phyloP scores from a whole-genome alignment of 75 land plant species.

The Pinus albicaulis region DNA sequence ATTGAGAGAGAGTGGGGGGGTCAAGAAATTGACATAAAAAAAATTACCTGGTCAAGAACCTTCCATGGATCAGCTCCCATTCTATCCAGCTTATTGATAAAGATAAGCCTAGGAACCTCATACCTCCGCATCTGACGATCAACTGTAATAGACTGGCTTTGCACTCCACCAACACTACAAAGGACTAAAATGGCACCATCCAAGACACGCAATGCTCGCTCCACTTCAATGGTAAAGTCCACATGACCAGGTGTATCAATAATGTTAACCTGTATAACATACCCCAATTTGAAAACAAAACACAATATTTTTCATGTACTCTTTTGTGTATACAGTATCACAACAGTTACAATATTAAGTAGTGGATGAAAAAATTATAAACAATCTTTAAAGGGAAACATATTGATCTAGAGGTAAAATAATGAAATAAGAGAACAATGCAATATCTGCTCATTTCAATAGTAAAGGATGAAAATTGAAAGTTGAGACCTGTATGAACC shows the following conservation, averaged over 20 bases:
- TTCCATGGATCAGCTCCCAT: conserved; percentile 99
- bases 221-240: conserved; percentile 99
- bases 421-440: background rate
- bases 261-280: conserved; percentile 74
- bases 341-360: background rate
- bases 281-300: background rate
- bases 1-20: no score
- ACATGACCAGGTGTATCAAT: conserved; percentile 99
- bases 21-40: background rate
- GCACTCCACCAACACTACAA: conserved; percentile 99
- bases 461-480: background rate
- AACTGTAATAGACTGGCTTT: conserved; percentile 98
- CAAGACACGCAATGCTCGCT: conserved; percentile 95
- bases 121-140: conserved; percentile 98
- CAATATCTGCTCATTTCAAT: background rate
- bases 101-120: conserved; percentile 93
- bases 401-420: background rate
- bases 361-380: background rate
- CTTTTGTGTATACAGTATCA: background rate
- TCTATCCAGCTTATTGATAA: conserved; percentile 96
- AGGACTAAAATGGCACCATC: conserved; percentile 98
- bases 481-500: background rate
- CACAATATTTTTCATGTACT: background rate
- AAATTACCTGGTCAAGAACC: conserved; percentile 82
- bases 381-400: background rate